Percentiles rank a stretch among this genome's conserved stretches.
Evolutionary conservation across 208 protist genomes (phyloP).

Genomic region (Zelonia costaricensis): DNA sequence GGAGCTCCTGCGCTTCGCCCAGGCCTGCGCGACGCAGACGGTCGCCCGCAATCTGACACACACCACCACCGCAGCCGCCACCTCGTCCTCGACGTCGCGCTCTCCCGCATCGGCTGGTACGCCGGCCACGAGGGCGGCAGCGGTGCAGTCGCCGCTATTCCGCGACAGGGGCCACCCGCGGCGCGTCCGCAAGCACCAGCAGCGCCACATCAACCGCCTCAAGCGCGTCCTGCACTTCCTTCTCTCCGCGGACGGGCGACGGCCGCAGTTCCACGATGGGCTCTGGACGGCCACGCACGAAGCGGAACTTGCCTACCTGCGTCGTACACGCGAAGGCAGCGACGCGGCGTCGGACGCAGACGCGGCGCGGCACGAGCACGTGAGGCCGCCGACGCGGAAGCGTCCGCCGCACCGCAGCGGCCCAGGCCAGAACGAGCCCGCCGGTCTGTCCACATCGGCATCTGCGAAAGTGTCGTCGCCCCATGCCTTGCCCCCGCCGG

Average conservation of each 20-base stretch:
- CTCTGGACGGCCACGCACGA: slow-evolving; percentile 26
- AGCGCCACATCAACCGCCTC: slow-evolving; percentile 15
- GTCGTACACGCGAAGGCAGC: not conserved
- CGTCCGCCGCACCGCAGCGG: not conserved
- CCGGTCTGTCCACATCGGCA: too few species aligned
- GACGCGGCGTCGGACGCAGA: not conserved
- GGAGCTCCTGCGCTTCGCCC: slow-evolving; percentile 17
- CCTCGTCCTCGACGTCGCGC: not conserved
- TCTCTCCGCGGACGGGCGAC: slow-evolving; percentile 12
- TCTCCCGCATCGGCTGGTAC: not conserved
- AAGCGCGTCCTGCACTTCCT: slow-evolving; percentile 30
- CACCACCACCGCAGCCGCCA: not conserved
- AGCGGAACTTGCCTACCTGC: slow-evolving; percentile 6
- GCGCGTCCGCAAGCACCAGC: slow-evolving; percentile 1
- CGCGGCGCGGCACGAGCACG: too few species aligned
- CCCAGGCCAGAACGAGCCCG: too few species aligned
- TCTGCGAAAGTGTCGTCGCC: not conserved
- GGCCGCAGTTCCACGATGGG: slow-evolving; percentile 15
- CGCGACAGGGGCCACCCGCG: too few species aligned
- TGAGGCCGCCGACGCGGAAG: slow-evolving; percentile 1
- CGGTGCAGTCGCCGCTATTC: not conserved
- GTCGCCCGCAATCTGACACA: slow-evolving; percentile 16
- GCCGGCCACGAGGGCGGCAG: not conserved
- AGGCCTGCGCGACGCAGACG: slow-evolving; percentile 18
- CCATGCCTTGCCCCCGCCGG: not conserved